Percentiles rank a stretch among this genome's conserved stretches.
These are phyloP conservation scores for Avena atlantica DNA, from an alignment of 176 grass and related monocot genomes.

Conservation along the genomic window DNA sequence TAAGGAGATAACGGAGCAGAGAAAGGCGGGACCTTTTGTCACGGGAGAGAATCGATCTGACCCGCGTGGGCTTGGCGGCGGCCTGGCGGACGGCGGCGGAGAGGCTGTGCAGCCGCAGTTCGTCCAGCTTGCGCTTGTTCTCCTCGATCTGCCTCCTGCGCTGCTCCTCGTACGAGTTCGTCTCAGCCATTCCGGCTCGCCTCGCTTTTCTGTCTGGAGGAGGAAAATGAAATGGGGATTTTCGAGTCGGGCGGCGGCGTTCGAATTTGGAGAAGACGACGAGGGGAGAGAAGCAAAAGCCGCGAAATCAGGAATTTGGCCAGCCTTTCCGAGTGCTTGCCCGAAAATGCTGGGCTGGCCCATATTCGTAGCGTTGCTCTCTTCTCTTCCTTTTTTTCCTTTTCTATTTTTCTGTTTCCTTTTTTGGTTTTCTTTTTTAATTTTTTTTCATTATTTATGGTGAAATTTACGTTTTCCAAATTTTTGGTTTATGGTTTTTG, in stretches of 20 bases:
- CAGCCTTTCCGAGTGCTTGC: too few relatives aligned
- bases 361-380: too few relatives aligned
- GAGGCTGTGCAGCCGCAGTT: slow-evolving; percentile 1
- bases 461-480: too few relatives aligned
- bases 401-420: too few relatives aligned
- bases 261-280: neutral
- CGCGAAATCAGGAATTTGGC: neutral
- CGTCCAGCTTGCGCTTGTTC: slow-evolving; percentile 5
- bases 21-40: neutral
- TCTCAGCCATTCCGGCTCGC: slow-evolving; percentile 24
- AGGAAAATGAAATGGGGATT: neutral
- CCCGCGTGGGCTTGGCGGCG: slow-evolving; percentile 60
- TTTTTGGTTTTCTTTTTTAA: too few relatives aligned
- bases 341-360: too few relatives aligned
- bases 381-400: too few relatives aligned
- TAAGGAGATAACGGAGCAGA: neutral
- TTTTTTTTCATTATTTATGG: too few relatives aligned
- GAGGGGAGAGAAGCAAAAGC: neutral
- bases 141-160: slow-evolving; percentile 15
- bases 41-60: neutral
- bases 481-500: too few relatives aligned
- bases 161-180: slow-evolving; percentile 11
- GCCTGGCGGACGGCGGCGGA: slow-evolving; percentile 55
- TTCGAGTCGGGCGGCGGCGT: neutral
- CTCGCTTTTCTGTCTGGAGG: neutral